These are phyloP conservation scores for Stromatinia cepivora DNA, from an alignment of 2,329 filamentous ascomycete genomes.

Conservation along the genomic window DNA sequence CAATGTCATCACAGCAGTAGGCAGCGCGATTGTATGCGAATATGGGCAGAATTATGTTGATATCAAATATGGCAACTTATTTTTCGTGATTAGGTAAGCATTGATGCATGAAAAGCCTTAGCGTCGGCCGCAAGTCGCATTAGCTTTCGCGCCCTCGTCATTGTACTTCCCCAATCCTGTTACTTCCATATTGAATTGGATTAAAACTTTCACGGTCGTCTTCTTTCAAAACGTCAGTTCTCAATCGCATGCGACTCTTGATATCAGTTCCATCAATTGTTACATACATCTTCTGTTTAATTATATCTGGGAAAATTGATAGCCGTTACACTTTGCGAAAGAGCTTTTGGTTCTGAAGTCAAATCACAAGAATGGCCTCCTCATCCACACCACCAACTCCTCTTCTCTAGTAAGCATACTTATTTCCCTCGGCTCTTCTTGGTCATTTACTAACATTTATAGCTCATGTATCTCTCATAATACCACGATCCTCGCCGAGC, in stretches of 20 bases:
- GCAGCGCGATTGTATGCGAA: not conserved
- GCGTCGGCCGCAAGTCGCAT: constrained; percentile 5
- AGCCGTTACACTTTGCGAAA: not conserved
- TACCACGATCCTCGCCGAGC: constrained; percentile 89
- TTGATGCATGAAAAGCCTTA: not conserved
- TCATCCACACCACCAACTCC: constrained; percentile 67
- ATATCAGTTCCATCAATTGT: not conserved
- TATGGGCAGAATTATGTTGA: not conserved
- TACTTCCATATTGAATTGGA: not conserved
- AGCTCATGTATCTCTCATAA: constrained; percentile 95
- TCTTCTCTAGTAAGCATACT: constrained; percentile 65
- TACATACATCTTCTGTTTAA: not conserved
- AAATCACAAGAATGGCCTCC: constrained; percentile 59
- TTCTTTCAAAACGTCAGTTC: not conserved
- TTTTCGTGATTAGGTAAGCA: constrained; percentile 16
- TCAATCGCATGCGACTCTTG: not conserved
- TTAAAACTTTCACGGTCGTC: not conserved
- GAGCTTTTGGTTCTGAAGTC: not conserved
- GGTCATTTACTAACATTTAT: constrained; percentile 22
- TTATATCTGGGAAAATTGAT: not conserved
- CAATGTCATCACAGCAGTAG: constrained; percentile 44
- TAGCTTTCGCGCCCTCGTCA: constrained; percentile 6
- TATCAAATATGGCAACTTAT: not conserved
- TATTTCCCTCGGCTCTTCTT: not conserved
- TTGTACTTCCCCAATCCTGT: constrained; percentile 4